These are phyloP conservation scores for Aspergillus glaucus DNA, from an alignment of 2,329 filamentous ascomycete species.

Conservation along the genomic window DNA sequence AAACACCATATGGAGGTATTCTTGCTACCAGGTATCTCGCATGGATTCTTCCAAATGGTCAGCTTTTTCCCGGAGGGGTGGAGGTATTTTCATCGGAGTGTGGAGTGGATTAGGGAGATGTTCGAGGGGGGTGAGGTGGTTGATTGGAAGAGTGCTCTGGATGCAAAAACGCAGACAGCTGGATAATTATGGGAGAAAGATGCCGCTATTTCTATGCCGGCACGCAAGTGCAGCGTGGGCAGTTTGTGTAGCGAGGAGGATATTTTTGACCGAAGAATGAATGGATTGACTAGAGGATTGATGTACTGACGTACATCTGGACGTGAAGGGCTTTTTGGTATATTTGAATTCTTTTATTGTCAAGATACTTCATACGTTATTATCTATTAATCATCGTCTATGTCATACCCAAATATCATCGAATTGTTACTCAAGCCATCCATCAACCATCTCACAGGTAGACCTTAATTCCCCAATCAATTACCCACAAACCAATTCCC, in stretches of 20 bases:
- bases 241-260: constrained; percentile 54
- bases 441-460: background rate
- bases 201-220: constrained; percentile 6
- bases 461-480: constrained; percentile 1
- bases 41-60: constrained; percentile 92
- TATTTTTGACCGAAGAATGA: constrained; percentile 50
- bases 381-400: too few relatives aligned
- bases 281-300: constrained; percentile 48
- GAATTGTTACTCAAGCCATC: background rate
- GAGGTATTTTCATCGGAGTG: constrained; percentile 75
- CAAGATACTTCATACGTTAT: too few relatives aligned
- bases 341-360: background rate
- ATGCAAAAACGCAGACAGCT: background rate
- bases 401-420: background rate
- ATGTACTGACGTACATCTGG: background rate
- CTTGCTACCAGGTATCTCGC: constrained; percentile 80
- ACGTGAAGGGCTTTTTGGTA: background rate
- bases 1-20: constrained; percentile 73
- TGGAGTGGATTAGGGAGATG: constrained; percentile 73
- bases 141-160: background rate
- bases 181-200: background rate
- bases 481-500: constrained; percentile 34
- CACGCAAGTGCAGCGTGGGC: constrained; percentile 41
- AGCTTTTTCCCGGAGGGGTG: constrained; percentile 82
- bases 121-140: constrained; percentile 42